Evolutionary conservation across 202 grass and related monocot genomes (phyloP).

Genomic region (Eragrostis tef): DNA sequence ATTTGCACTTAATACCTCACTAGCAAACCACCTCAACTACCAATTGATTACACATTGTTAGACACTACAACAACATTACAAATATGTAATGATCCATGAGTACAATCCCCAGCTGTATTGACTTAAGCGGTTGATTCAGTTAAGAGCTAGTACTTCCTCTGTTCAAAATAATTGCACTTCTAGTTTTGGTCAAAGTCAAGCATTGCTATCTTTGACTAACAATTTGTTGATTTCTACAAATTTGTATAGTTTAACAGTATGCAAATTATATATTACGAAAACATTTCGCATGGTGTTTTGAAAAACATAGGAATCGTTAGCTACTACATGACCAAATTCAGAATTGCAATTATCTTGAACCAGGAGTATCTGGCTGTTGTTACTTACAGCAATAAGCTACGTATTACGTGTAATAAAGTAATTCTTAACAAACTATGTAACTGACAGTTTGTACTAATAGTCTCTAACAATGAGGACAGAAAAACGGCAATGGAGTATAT

Average conservation of each 20-base stretch:
- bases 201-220: no score
- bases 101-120: neutral
- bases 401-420: neutral
- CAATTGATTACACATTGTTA: neutral
- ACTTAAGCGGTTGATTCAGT: neutral
- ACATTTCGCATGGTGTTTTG: no score
- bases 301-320: no score
- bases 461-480: neutral
- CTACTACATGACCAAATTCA: no score
- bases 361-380: neutral
- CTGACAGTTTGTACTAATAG: neutral
- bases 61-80: neutral
- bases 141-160: neutral
- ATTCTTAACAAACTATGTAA: neutral
- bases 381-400: neutral
- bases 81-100: neutral
- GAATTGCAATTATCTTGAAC: no score
- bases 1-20: neutral
- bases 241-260: no score
- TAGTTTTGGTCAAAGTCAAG: no score
- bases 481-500: neutral
- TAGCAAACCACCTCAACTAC: neutral
- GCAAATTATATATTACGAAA: no score
- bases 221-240: no score
- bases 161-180: no score